Conservation (phyloP, 169 alveolate genomes). For the Cystoisospora suis region DNA sequence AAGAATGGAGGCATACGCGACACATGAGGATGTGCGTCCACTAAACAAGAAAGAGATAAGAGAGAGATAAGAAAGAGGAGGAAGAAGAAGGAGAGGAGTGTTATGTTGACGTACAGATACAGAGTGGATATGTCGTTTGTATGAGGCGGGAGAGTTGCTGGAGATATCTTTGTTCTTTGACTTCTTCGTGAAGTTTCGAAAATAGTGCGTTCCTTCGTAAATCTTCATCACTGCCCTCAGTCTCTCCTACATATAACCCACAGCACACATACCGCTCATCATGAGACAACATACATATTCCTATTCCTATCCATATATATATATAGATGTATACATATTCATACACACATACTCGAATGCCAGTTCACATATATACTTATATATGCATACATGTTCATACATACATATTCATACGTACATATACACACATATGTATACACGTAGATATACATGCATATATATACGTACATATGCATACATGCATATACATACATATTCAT, state of each 20-base stretch:
- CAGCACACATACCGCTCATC: too few relatives aligned
- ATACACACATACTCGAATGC: neutral
- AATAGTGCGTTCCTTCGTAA: constrained; percentile 40
- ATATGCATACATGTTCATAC: neutral
- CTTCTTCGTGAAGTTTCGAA: constrained; percentile 4
- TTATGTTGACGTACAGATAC: neutral
- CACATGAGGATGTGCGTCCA: too few relatives aligned
- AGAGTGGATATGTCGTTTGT: constrained; percentile 31
- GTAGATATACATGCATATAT: too few relatives aligned
- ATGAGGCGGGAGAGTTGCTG: neutral
- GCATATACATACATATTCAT: neutral
- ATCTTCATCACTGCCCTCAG: constrained; percentile 27
- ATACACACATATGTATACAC: too few relatives aligned
- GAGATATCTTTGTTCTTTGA: constrained; percentile 20
- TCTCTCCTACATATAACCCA: too few relatives aligned
- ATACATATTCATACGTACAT: too few relatives aligned
- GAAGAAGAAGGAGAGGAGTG: too few relatives aligned
- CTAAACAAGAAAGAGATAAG: too few relatives aligned
- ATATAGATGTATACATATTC: neutral
- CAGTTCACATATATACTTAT: neutral
- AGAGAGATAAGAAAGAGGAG: too few relatives aligned
- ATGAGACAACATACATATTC: too few relatives aligned
- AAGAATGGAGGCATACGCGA: too few relatives aligned
- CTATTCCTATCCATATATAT: too few relatives aligned
- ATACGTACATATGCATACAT: neutral